Evolutionary conservation across 768 basidiomycete species (phyloP).

Genomic region (Pilatotrama ljubarskyi): DNA sequence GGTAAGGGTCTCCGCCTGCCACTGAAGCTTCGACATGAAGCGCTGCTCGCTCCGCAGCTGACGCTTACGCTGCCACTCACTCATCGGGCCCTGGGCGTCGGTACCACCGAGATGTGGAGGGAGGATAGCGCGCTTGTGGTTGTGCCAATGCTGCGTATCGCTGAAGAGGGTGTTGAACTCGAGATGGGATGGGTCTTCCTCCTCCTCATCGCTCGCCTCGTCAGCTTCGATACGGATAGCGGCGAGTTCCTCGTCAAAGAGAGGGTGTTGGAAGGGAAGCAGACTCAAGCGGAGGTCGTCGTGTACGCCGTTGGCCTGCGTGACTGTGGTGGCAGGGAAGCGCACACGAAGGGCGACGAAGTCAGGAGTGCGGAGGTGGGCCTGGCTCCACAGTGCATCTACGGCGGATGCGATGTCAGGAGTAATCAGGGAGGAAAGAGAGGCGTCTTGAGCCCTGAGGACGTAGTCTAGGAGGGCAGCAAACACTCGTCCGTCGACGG

Average conservation of each 20-base stretch:
- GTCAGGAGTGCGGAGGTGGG: slow-evolving; percentile 24
- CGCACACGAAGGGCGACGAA: slow-evolving; percentile 31
- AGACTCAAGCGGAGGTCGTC: slow-evolving; percentile 22
- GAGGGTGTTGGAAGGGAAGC: slow-evolving; percentile 40
- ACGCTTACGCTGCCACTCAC: slow-evolving; percentile 39
- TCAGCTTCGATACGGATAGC: slow-evolving; percentile 32
- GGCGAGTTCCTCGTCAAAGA: slow-evolving; percentile 45
- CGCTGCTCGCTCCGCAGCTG: slow-evolving; percentile 49
- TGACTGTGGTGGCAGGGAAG: slow-evolving; percentile 18
- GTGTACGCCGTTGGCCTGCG: neutral
- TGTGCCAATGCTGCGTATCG: slow-evolving; percentile 66
- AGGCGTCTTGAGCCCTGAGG: slow-evolving; percentile 23
- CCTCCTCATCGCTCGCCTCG: slow-evolving; percentile 22
- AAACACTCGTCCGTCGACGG: slow-evolving; percentile 58
- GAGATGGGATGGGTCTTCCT: slow-evolving; percentile 26
- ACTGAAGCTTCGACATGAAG: slow-evolving; percentile 56
- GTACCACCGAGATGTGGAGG: slow-evolving; percentile 57
- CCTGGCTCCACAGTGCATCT: slow-evolving; percentile 27
- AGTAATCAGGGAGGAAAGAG: slow-evolving; percentile 34
- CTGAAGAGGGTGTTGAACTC: slow-evolving; percentile 46
- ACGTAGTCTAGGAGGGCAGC: slow-evolving; percentile 43
- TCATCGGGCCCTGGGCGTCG: slow-evolving; percentile 28
- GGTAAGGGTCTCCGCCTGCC: slow-evolving; percentile 61
- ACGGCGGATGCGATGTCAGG: slow-evolving; percentile 27
- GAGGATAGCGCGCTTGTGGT: slow-evolving; percentile 45